A percentile compares a stretch with the other conserved stretches of the same genome.
Evolutionary conservation across 495 filamentous ascomycete species (phyloP).

Genomic region (Xylaria intraflava): DNA sequence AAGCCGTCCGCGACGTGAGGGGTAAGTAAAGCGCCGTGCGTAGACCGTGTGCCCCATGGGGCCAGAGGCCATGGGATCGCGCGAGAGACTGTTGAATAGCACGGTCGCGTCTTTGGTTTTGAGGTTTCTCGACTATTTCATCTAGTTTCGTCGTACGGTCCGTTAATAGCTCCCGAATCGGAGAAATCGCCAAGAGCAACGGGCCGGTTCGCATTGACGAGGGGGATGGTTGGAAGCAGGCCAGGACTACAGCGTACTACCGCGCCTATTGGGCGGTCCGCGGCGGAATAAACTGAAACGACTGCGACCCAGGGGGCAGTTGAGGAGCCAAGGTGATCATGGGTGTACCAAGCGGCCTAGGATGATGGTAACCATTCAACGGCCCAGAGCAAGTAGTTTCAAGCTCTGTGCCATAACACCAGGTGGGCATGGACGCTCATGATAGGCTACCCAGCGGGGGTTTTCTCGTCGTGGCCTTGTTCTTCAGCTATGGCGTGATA

Average conservation of each 20-base stretch:
- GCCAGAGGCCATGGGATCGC: too few relatives aligned
- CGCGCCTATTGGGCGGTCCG: background rate
- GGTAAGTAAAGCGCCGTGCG: too few relatives aligned
- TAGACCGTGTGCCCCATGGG: too few relatives aligned
- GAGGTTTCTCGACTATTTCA: background rate
- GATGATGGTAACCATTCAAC: slow-evolving; percentile 10
- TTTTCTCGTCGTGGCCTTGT: slow-evolving; percentile 20
- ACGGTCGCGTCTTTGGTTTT: too few relatives aligned
- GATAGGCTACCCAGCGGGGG: background rate
- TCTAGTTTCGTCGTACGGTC: slow-evolving; percentile 2
- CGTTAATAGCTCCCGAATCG: slow-evolving; percentile 9
- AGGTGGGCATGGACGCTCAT: background rate
- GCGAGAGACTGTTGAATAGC: background rate
- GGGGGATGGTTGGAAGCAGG: background rate
- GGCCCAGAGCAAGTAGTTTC: background rate
- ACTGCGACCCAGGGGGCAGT: background rate
- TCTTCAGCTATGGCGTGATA: slow-evolving; percentile 39
- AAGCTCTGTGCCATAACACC: background rate
- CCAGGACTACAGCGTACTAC: too few relatives aligned
- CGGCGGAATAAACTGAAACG: slow-evolving; percentile 3
- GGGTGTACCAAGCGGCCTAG: background rate
- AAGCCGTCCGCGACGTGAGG: slow-evolving; percentile 24
- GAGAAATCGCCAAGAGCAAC: slow-evolving; percentile 5
- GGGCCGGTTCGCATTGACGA: slow-evolving; percentile 4
- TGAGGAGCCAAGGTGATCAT: background rate